Evolutionary conservation across 2,329 filamentous ascomycete species (phyloP), one percentile per base, ranked within the genome.

Genomic region (Pseudocercospora crystallina): DNA sequence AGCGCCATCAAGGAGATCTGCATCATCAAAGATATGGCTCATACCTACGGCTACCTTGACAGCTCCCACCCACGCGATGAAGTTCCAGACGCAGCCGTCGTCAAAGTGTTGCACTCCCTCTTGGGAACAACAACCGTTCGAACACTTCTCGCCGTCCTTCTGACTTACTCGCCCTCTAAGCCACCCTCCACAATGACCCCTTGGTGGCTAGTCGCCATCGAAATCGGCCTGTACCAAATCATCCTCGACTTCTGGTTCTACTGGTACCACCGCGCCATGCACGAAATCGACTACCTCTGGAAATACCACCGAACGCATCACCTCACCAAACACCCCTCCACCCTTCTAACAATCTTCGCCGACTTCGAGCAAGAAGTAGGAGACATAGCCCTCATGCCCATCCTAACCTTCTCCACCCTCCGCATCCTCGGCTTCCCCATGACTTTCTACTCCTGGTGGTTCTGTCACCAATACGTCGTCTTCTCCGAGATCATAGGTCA

Each of bases 181-280:
- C 32, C 42, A 5, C 53, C 53, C 7, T 42, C 41, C 37, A 40
- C 43, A 12, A 32, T 37, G 11, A 31, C 15, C 13, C 34, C 43
- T 5, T 39, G 20, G 17, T 54, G 42, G 43, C 70, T 69, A 65
- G 61, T 73, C 0, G 61, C 68, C 0, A 30, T 75, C 3, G 70
- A 75, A 33, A 62, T 73, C 8, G 71, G 71, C 1, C 53, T 75
- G 0, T 76, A 76, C 48, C 67, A 67, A 9, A 68, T 76, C 41
- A 59, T 75, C 7, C 63, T 76, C 5, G 74, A 76, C 57, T 75
- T 75, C 48, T 76, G 70, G 70, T 74, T 73, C 59, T 74, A 74
- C 60, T 58, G 53, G 56, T 60, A 69, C 68, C 72, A 74, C 52
- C 67, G 73, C 3, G 15, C 64, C 17, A 74, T 74, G 71, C 73